A percentile compares a stretch with the other conserved stretches of the same genome.
These are phyloP conservation scores for Clonostachys byssicola DNA, from an alignment of 2,329 filamentous ascomycete genomes.

Conservation along the genomic window DNA sequence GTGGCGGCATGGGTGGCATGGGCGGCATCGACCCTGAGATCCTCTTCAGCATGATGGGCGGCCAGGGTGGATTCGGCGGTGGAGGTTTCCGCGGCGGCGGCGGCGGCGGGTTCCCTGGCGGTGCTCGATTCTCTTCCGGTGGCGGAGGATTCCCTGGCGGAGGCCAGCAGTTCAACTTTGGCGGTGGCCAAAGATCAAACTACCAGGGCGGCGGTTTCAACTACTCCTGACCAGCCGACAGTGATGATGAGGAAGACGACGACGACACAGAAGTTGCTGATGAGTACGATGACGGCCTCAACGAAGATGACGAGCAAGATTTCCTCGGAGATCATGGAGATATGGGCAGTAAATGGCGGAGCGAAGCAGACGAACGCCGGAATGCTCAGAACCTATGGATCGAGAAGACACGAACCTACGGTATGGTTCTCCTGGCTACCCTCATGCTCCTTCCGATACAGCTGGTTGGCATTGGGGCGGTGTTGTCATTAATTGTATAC, in stretches of 20 bases:
- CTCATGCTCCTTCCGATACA: conserved; percentile 41
- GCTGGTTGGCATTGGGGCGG: conserved; percentile 28
- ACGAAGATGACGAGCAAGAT: conserved; percentile 15
- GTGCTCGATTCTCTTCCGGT: conserved; percentile 39
- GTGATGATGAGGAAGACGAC: conserved; percentile 21
- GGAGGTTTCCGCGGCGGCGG: conserved; percentile 45
- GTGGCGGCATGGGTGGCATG: conserved; percentile 63
- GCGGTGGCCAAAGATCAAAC: conserved; percentile 24
- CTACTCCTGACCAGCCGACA: conserved; percentile 45
- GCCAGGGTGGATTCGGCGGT: conserved; percentile 52
- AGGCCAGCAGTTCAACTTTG: conserved; percentile 57
- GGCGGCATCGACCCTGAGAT: conserved; percentile 72
- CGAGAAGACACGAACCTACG: conserved; percentile 33
- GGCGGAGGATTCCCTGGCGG: conserved; percentile 31
- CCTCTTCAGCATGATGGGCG: conserved; percentile 80
- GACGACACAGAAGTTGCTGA: conserved; percentile 21
- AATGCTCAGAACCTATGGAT: conserved; percentile 30
- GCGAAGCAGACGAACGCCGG: conserved; percentile 20
- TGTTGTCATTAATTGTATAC: conserved; percentile 31
- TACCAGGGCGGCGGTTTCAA: conserved; percentile 31
- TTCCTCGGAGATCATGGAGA: conserved; percentile 6
- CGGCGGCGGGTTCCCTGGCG: conserved; percentile 43
- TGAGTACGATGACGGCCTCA: conserved; percentile 14
- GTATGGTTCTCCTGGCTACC: conserved; percentile 34
- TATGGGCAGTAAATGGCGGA: conserved; percentile 16